Evolutionary conservation across 352 stramenopile species (phyloP), one percentile per base, ranked within the genome.

Genomic region (Globisporangium orthogonon): DNA sequence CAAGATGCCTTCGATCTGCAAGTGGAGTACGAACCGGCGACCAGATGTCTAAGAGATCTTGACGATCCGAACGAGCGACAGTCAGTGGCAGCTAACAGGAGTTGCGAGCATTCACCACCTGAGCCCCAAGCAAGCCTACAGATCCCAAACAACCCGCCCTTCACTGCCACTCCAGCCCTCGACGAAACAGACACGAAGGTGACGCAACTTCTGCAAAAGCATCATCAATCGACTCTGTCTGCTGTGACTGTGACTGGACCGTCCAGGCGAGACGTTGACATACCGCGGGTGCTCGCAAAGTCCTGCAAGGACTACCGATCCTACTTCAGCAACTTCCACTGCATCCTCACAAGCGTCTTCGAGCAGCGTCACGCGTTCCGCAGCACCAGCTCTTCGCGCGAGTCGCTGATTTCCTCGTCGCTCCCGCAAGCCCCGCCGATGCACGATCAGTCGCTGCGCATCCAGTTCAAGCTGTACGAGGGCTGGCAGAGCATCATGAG

Each of bases 401-500:
- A 18, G n/a, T 5, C 47, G 23, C 9, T 43, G 35, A 18, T 46
- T 7, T 7, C 45, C n/a, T 14, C 49, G 50, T n/a, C 18, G 30
- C 60, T 17, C 2, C 29, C 41, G 54, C 43, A 41, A 45, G 53
- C 43, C 43, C 41, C 28, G 4, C 56, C 52, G 1, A 47, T 68
- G 6, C 66, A 74, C 13, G 76, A 85, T 7, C 69, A 80, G 31
- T 71, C 75, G 5, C 74, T 95, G 56, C 61, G 71, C 4, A 64
- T 87, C 28, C 83, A 93, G 62, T 68, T 83, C 44, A 91, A 91
- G 52, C 66, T 95, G 0, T 94, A 95, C 51, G 71, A 89, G 48
- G 71, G 78, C 23, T 95, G 82, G 79, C 73, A 87, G 39, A 85
- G 71, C 18, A 89, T 95, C 63, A 95, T 95, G 84, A 59, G 78